Base-by-base conservation (phyloP, 495 filamentous ascomycete genomes). In the Penicillium cinerascens region DNA sequence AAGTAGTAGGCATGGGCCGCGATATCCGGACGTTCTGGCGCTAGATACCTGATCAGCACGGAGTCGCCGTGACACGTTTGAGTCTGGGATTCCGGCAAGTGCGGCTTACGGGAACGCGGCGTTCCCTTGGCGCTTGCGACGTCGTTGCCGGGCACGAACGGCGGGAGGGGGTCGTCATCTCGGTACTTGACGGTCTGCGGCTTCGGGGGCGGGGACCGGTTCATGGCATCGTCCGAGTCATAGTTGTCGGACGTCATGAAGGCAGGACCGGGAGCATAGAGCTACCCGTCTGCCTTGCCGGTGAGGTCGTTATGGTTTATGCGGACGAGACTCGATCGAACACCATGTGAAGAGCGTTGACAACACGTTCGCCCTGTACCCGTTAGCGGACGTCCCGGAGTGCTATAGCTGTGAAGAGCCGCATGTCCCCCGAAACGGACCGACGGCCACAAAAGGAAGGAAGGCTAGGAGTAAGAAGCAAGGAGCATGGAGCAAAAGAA, bases 1-100 rank as follows among this genome's bases (percentile, higher is more conserved):
- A 36, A n/a, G 3, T 55, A 39, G 26, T 50, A 41, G 42, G 64
- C 68, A 54, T 59, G 44, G 25, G 59, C 49, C 10, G 76, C 75
- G 52, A 78, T 59, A 49, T 79, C 75, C 36, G 74, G 77, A 53
- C 65, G 64, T 54, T 72, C 69, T 49, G 71, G 71, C 36, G 61
- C 75, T 68, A 79, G 54, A 70, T 63, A 61, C n/a, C 62, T 57
- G 51, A 80, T 74, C 56, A 79, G 72, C 60, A 78, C 74, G 50
- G 68, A 65, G 61, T 79, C 73, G 56, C 70, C 74, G 52, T 60
- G 58, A 47, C 57, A 60, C 45, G 69, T 65, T 60, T 51, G 52
- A 29, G 45, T 47, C 56, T 65, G 58, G 56, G 66, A 58, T 55
- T 65, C 68, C 56, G 60, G 64, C 54, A 57, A 58, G 57, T 64